Base-by-base conservation (phyloP, 75 land plant species). In the Picea glauca region DNA sequence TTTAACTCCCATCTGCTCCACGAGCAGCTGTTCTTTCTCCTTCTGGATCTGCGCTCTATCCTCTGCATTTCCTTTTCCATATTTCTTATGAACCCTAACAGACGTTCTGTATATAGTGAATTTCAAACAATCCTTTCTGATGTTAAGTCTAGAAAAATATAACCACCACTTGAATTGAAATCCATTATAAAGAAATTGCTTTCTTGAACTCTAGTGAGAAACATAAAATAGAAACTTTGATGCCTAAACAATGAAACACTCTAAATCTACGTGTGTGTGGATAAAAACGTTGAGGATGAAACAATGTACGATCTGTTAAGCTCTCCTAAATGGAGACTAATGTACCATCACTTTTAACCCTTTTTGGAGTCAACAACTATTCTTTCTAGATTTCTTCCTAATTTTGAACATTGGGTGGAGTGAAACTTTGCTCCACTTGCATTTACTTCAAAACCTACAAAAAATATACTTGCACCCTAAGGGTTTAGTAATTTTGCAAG, bases 401-500 rank as follows among this genome's bases (percentile, higher is more conserved):
- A n/a, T n/a, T n/a, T n/a, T n/a, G n/a, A n/a, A n/a, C n/a, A n/a
- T n/a, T 67, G 20, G 72, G 7, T 38, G 72, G 72, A 38, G n/a
- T 67, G n/a, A 46, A 35, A 67, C 43, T 67, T 67, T 67, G 72
- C 46, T 67, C 72, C 72, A 38, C 50, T 67, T 38, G 46, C 46
- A 67, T 43, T 67, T 20, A 17, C 17, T 67, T 67, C 72, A 67
- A 67, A 67, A 17, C 72, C 72, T 43, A 67, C 38, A 38, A 46
- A n/a, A 67, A 46, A 5, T 18, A 67, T 67, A 4, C 58, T 54
- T 54, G 58, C 76, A 30, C 35, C 30, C 33, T 75, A 32, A 75
- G 57, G 58, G 26, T 38, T 57, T 26, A 59, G 30, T 38, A 82
- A 64, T 68, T 79, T 81, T 13, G 66, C 26, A 15, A 90, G 80